Evolutionary conservation across 441 rosid genomes (phyloP).

Genomic region (Eutrema salsugineum): DNA sequence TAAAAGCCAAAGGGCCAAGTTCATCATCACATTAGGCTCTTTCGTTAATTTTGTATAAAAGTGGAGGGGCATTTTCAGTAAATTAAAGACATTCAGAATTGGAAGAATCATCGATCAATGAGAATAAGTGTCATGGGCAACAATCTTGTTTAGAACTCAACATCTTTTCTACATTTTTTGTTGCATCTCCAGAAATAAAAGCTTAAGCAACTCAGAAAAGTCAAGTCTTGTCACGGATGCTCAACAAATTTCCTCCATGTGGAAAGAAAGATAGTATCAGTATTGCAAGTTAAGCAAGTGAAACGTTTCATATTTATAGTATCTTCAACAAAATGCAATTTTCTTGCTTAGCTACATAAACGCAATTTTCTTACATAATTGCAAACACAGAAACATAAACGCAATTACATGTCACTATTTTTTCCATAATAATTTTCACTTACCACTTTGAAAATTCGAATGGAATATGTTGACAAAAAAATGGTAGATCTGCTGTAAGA

Average conservation of each 20-base stretch:
- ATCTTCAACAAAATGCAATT: not conserved
- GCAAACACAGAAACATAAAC: not conserved
- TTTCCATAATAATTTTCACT: not conserved
- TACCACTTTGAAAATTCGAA: conserved; percentile 6
- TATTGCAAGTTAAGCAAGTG: conserved; percentile 7
- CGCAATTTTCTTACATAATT: not conserved
- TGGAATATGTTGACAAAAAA: conserved; percentile 10
- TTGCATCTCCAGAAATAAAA: too few relatives aligned
- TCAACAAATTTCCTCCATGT: conserved; percentile 5
- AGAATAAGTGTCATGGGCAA: too few relatives aligned
- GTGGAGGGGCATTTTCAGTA: too few relatives aligned
- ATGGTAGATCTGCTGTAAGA: conserved; percentile 4
- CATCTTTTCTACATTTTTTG: too few relatives aligned
- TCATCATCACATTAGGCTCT: too few relatives aligned
- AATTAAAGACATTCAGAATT: too few relatives aligned
- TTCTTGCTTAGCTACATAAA: not conserved
- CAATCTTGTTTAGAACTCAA: too few relatives aligned
- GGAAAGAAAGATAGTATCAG: not conserved
- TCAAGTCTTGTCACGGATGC: not conserved
- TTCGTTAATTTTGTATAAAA: too few relatives aligned
- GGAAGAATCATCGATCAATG: too few relatives aligned
- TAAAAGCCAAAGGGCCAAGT: too few relatives aligned
- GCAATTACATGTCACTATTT: not conserved
- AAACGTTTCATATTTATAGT: not conserved
- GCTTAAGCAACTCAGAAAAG: not conserved